A percentile compares a stretch with the other conserved stretches of the same genome.
phyloP scores from a whole-genome alignment of 2,329 filamentous ascomycete species.

The Arthrinium phaeospermum region DNA sequence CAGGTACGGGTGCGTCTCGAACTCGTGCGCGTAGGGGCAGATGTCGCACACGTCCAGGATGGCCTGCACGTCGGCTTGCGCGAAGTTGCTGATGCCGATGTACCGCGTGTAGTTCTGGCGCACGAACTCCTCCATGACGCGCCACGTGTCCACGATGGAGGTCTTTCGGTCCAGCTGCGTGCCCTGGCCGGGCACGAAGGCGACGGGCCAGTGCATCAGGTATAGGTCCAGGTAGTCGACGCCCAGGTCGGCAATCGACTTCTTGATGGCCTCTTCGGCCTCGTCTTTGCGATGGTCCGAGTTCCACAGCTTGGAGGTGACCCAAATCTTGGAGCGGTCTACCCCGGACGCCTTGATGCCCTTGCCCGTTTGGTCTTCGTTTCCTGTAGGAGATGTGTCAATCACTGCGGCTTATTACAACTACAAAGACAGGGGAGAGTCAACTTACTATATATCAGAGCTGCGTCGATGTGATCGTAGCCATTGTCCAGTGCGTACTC shows the following conservation, averaged over 20 bases:
- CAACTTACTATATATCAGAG: conserved; percentile 35
- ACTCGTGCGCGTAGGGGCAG: conserved; percentile 63
- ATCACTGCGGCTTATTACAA: neutral
- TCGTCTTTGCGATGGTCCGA: conserved; percentile 65
- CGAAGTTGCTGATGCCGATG: conserved; percentile 70
- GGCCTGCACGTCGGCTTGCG: conserved; percentile 43
- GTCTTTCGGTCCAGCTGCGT: conserved; percentile 36
- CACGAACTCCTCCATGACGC: conserved; percentile 61
- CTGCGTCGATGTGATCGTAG: conserved; percentile 38
- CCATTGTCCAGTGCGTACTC: conserved; percentile 36
- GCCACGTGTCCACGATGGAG: conserved; percentile 56
- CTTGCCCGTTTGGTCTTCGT: conserved; percentile 55
- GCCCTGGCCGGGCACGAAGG: conserved; percentile 40
- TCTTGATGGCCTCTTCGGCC: conserved; percentile 65
- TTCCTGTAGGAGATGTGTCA: conserved; percentile 31
- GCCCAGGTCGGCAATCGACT: conserved; percentile 66
- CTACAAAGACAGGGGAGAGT: neutral
- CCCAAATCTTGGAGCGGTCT: conserved; percentile 63
- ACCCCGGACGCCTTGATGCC: conserved; percentile 53
- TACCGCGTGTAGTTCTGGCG: conserved; percentile 56
- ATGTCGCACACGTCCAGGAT: conserved; percentile 50
- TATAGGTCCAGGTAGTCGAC: conserved; percentile 73
- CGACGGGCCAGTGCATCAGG: conserved; percentile 68
- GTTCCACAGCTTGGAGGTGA: conserved; percentile 73
- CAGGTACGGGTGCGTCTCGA: conserved; percentile 58